These are phyloP conservation scores for Citropsis articulata DNA, from an alignment of 345 rosid species.

Conservation along the genomic window DNA sequence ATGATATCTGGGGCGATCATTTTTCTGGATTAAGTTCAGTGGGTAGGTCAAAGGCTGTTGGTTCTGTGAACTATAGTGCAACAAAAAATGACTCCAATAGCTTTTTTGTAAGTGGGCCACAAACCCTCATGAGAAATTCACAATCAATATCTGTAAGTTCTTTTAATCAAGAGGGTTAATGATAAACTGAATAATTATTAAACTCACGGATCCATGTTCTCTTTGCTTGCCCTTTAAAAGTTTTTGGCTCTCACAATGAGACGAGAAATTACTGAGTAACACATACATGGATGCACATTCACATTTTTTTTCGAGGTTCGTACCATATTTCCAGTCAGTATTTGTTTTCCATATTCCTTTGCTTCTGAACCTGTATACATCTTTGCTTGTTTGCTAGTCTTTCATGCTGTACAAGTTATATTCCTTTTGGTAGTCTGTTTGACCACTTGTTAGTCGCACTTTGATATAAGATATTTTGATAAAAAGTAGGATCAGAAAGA, in stretches of 20 bases:
- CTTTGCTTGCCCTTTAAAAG: neutral
- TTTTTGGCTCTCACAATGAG: neutral
- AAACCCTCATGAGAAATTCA: conserved; percentile 52
- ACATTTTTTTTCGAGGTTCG: neutral
- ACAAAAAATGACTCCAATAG: conserved; percentile 48
- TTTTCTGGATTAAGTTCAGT: conserved; percentile 45
- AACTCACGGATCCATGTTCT: neutral
- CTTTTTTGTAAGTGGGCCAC: conserved; percentile 86
- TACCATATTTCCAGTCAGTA: too few relatives aligned
- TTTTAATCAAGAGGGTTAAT: conserved; percentile 48
- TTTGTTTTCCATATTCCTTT: neutral
- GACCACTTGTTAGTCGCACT: neutral
- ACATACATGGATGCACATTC: neutral
- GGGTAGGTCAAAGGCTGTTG: conserved; percentile 39
- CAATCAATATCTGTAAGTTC: conserved; percentile 53
- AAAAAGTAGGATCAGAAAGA: neutral
- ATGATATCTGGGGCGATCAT: conserved; percentile 93
- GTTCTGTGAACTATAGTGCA: conserved; percentile 33
- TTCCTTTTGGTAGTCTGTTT: neutral
- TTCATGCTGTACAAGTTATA: neutral
- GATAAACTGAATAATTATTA: conserved; percentile 23
- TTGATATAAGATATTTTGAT: neutral
- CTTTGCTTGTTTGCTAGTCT: neutral
- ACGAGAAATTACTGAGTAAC: neutral
- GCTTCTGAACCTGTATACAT: neutral